Conservation (phyloP, 805 yeast genomes). For the Ogataea minuta region DNA sequence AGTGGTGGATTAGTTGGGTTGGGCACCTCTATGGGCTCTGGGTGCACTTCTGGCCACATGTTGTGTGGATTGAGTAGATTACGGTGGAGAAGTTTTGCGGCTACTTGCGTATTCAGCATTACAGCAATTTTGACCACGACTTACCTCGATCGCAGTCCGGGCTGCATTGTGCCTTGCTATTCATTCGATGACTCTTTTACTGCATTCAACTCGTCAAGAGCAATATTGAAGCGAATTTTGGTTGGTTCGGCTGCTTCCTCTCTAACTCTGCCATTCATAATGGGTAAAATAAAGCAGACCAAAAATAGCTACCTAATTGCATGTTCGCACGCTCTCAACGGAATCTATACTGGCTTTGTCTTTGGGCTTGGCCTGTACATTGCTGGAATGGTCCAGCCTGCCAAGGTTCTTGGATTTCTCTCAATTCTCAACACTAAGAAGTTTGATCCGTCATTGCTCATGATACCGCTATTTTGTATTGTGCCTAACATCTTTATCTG, state of each 20-base stretch:
- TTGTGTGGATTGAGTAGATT: slow-evolving; percentile 47
- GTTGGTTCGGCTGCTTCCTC: slow-evolving; percentile 22
- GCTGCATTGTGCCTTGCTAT: slow-evolving; percentile 18
- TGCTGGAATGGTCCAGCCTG: slow-evolving; percentile 46
- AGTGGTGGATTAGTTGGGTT: slow-evolving; percentile 46
- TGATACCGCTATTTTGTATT: slow-evolving; percentile 44
- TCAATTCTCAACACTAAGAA: slow-evolving; percentile 34
- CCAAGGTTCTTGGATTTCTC: slow-evolving; percentile 46
- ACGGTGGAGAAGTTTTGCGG: slow-evolving; percentile 43
- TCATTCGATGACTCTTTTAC: slow-evolving; percentile 21
- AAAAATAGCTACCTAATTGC: slow-evolving; percentile 1
- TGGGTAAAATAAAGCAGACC: slow-evolving; percentile 7
- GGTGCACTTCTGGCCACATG: slow-evolving; percentile 60
- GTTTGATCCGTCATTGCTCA: slow-evolving; percentile 47
- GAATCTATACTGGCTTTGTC: slow-evolving; percentile 29
- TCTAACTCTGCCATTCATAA: slow-evolving; percentile 27
- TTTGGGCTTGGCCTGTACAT: slow-evolving; percentile 48
- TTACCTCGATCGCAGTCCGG: slow-evolving; percentile 8
- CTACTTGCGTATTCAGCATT: slow-evolving; percentile 39
- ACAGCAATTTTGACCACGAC: slow-evolving; percentile 32
- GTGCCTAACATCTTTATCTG: slow-evolving; percentile 44
- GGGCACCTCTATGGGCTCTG: slow-evolving; percentile 47
- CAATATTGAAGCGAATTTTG: slow-evolving; percentile 12
- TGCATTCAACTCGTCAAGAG: slow-evolving; percentile 16
- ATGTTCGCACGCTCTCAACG: slow-evolving; percentile 16